These are phyloP conservation scores for Pythium apleroticum DNA, from an alignment of 352 stramenopile species.

Conservation along the genomic window DNA sequence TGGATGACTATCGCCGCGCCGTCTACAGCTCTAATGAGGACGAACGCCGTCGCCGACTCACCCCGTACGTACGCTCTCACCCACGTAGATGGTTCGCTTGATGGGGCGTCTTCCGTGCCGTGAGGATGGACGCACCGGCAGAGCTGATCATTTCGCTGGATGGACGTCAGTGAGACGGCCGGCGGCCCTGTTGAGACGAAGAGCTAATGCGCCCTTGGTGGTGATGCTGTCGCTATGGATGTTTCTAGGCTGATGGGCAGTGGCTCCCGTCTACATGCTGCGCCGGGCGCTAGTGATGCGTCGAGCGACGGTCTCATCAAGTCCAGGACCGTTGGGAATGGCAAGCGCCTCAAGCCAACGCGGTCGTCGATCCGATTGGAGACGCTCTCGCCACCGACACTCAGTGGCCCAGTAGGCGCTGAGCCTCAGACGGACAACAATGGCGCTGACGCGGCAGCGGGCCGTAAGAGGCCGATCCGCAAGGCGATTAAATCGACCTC, in stretches of 20 bases:
- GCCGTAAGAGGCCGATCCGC: neutral
- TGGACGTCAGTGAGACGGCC: neutral
- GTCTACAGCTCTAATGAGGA: slow-evolving; percentile 39
- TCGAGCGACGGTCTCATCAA: neutral
- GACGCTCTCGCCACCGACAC: slow-evolving; percentile 17
- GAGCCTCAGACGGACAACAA: slow-evolving; percentile 13
- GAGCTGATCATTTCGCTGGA: no score
- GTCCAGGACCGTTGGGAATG: neutral
- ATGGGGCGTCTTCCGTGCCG: no score
- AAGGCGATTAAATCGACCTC: neutral
- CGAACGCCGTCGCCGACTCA: slow-evolving; percentile 37
- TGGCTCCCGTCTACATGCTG: neutral
- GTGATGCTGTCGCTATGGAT: neutral
- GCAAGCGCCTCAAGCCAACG: slow-evolving; percentile 17
- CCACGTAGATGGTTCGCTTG: no score
- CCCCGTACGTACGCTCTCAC: slow-evolving; percentile 35
- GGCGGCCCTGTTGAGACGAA: neutral
- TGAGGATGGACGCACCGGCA: no score
- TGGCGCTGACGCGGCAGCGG: neutral
- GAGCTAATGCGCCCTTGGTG: neutral
- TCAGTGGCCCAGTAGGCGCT: neutral
- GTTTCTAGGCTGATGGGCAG: slow-evolving; percentile 4
- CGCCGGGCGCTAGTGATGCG: neutral
- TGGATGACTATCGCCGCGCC: slow-evolving; percentile 60
- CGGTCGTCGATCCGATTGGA: slow-evolving; percentile 23